Percentiles rank a stretch among this genome's conserved stretches.
Evolutionary conservation across 2,329 filamentous ascomycete species (phyloP).

Genomic region (Aspergillus thermomutatus): DNA sequence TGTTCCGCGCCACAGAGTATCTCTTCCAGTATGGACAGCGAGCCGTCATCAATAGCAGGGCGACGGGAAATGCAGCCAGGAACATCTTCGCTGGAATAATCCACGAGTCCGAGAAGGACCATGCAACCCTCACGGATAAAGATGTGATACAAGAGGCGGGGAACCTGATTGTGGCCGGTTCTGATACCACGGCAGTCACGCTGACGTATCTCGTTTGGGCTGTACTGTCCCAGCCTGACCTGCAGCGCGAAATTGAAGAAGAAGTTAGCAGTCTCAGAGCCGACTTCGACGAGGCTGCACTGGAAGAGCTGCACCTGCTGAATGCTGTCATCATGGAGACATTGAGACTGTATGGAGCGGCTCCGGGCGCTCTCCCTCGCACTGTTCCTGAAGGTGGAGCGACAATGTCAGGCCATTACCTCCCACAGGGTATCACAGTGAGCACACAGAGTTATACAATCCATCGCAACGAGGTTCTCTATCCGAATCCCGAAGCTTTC

Average conservation of each 20-base stretch:
- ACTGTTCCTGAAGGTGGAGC: constrained; percentile 47
- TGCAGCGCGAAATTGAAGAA: constrained; percentile 45
- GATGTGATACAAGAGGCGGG: constrained; percentile 40
- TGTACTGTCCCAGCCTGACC: constrained; percentile 18
- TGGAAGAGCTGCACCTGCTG: constrained; percentile 53
- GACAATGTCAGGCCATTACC: constrained; percentile 33
- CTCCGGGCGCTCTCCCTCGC: constrained; percentile 55
- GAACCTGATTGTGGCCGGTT: constrained; percentile 47
- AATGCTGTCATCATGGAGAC: constrained; percentile 59
- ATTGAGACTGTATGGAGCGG: constrained; percentile 54
- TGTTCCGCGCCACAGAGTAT: constrained; percentile 9
- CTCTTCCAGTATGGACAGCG: constrained; percentile 8
- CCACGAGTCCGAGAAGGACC: constrained; percentile 31
- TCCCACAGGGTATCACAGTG: constrained; percentile 53
- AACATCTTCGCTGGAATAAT: constrained; percentile 40
- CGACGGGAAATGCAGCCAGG: constrained; percentile 16
- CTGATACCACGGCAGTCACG: constrained; percentile 48
- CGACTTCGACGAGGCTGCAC: constrained; percentile 39
- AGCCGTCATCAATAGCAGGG: constrained; percentile 17
- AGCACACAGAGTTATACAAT: constrained; percentile 52
- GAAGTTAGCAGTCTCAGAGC: constrained; percentile 42
- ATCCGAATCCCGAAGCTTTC: constrained; percentile 49
- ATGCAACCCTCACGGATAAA: constrained; percentile 15
- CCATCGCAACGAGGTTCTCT: constrained; percentile 51
- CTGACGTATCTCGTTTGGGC: constrained; percentile 48